Conservation (phyloP, 2,329 filamentous ascomycete genomes). For the Stenocarpella maydis region DNA sequence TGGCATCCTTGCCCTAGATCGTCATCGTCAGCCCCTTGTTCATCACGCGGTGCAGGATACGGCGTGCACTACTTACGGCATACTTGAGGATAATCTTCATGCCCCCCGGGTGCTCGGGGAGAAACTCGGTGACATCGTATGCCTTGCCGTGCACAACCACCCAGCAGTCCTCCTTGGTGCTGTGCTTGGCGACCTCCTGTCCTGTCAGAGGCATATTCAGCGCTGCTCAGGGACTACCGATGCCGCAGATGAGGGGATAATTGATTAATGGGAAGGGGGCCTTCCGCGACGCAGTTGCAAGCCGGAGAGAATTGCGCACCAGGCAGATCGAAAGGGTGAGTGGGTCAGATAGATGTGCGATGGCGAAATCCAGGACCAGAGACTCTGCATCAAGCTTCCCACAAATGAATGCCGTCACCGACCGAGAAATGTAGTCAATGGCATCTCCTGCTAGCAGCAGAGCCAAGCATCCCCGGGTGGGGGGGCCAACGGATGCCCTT, state of each 20-base stretch:
- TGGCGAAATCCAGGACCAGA: not conserved
- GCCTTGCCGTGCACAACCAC: slow-evolving; percentile 87
- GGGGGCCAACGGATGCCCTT: slow-evolving; percentile 25
- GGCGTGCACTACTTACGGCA: slow-evolving; percentile 59
- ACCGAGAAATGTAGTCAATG: slow-evolving; percentile 20
- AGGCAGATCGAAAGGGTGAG: not conserved
- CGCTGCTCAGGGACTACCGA: not conserved
- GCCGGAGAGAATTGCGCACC: not conserved
- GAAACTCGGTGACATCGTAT: slow-evolving; percentile 89
- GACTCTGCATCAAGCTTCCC: slow-evolving; percentile 2
- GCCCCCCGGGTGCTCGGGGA: slow-evolving; percentile 92
- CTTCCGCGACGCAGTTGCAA: not conserved
- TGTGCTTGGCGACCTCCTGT: slow-evolving; percentile 72
- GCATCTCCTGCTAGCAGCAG: slow-evolving; percentile 11
- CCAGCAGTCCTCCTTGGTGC: slow-evolving; percentile 86
- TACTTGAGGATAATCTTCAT: slow-evolving; percentile 96
- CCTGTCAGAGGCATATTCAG: slow-evolving; percentile 57
- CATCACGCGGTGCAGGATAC: no score
- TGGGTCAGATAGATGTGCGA: slow-evolving; percentile 5
- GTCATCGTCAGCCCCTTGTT: not conserved
- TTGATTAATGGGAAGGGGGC: not conserved
- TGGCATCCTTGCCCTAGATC: slow-evolving; percentile 84
- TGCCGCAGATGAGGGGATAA: not conserved
- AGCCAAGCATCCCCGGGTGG: not conserved
- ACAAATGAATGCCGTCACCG: slow-evolving; percentile 31